Evolutionary conservation across 352 stramenopile genomes (phyloP).

Genomic region (Phytophthora nicotianae): DNA sequence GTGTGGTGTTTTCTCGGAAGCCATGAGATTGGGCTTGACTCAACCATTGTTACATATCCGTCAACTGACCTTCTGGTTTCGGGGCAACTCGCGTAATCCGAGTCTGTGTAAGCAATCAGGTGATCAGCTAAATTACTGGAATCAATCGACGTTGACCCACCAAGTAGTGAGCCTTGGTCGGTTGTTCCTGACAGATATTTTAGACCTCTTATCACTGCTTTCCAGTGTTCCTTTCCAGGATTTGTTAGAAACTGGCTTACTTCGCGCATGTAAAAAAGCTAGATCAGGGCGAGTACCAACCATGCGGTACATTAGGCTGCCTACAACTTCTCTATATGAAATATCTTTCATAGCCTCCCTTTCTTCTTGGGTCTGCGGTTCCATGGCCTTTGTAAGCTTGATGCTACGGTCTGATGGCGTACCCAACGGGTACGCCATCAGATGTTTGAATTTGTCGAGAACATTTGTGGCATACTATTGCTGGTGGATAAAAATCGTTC

Average conservation of each 20-base stretch:
- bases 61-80: neutral
- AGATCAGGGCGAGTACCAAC: neutral
- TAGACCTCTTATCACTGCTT: neutral
- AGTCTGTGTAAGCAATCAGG: neutral
- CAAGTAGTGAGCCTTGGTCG: neutral
- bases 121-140: neutral
- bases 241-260: constrained; percentile 6
- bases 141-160: neutral
- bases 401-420: neutral
- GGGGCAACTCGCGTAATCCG: neutral
- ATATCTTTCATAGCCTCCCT: constrained; percentile 5
- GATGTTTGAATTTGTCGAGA: neutral
- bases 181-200: neutral
- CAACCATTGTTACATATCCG: neutral
- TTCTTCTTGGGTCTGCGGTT: neutral
- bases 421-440: neutral
- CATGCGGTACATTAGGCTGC: constrained; percentile 5
- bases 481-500: neutral
- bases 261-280: neutral
- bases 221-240: constrained; percentile 2
- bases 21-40: no score
- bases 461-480: neutral
- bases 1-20: neutral
- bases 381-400: neutral
- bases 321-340: neutral